phyloP scores from a whole-genome alignment of 2,329 filamentous ascomycete genomes.

The Alternaria tenuissima region DNA sequence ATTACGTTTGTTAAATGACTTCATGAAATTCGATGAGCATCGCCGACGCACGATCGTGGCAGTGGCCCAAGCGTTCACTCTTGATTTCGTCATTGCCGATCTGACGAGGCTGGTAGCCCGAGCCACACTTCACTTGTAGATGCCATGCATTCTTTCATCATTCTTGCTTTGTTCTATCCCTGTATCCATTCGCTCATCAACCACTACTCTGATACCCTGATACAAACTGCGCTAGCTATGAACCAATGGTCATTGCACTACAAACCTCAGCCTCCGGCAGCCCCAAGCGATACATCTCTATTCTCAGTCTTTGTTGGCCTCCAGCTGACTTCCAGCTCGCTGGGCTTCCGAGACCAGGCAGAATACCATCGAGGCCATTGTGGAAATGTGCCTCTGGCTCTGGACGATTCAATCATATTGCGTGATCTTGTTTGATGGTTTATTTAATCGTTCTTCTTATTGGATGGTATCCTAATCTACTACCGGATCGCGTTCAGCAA shows the following conservation, averaged over 20 bases:
- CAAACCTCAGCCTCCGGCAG: no score
- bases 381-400: not conserved
- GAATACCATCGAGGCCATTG: not conserved
- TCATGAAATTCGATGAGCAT: not conserved
- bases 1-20: not conserved
- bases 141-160: not conserved
- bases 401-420: no score
- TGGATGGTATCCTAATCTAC: not conserved
- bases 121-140: not conserved
- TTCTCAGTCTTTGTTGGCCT: not conserved
- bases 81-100: not conserved
- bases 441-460: not conserved
- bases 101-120: not conserved
- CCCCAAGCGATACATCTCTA: no score
- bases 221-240: no score
- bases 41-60: not conserved
- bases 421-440: no score
- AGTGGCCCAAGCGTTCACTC: not conserved
- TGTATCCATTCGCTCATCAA: not conserved
- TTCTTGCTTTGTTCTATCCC: not conserved
- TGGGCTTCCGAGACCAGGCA: no score
- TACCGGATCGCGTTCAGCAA: not conserved
- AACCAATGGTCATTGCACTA: no score
- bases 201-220: no score
- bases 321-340: no score